Conservation (phyloP, 768 basidiomycete species). For the Suillus brevipes region DNA sequence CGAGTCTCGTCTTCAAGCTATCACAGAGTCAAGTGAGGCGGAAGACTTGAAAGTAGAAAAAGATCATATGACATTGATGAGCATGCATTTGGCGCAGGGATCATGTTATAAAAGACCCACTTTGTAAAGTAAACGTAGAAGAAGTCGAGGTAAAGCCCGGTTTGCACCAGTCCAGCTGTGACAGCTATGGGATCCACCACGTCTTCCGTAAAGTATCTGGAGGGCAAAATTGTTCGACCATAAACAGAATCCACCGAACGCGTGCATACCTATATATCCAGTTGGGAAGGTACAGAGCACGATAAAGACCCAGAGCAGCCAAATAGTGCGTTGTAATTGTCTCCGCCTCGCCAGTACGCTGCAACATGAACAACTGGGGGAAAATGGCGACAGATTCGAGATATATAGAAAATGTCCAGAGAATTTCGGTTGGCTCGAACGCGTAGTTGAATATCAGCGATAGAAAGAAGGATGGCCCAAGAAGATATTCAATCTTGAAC, state of each 20-base stretch:
- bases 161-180: slow-evolving; percentile 93
- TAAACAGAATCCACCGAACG: neutral
- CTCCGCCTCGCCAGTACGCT: slow-evolving; percentile 96
- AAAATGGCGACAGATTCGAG: slow-evolving; percentile 94
- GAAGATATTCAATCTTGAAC: slow-evolving; percentile 89
- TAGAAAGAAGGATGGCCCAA: slow-evolving; percentile 76
- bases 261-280: slow-evolving; percentile 91
- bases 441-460: slow-evolving; percentile 88
- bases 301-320: slow-evolving; percentile 88
- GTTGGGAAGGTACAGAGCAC: slow-evolving; percentile 95
- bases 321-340: slow-evolving; percentile 97
- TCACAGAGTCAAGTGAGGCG: slow-evolving; percentile 69
- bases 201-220: slow-evolving; percentile 64
- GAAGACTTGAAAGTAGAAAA: slow-evolving; percentile 89
- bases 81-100: slow-evolving; percentile 6
- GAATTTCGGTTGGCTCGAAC: slow-evolving; percentile 69
- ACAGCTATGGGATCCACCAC: slow-evolving; percentile 93
- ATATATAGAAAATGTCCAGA: slow-evolving; percentile 98
- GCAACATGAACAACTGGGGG: slow-evolving; percentile 95
- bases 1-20: slow-evolving; percentile 63
- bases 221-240: slow-evolving; percentile 7
- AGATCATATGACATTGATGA: slow-evolving; percentile 74
- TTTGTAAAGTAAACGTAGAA: slow-evolving; percentile 77
- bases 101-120: slow-evolving; percentile 37
- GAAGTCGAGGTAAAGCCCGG: slow-evolving; percentile 94